phyloP scores from a whole-genome alignment of 768 basidiomycete genomes.

The Coprinopsis sp. region DNA sequence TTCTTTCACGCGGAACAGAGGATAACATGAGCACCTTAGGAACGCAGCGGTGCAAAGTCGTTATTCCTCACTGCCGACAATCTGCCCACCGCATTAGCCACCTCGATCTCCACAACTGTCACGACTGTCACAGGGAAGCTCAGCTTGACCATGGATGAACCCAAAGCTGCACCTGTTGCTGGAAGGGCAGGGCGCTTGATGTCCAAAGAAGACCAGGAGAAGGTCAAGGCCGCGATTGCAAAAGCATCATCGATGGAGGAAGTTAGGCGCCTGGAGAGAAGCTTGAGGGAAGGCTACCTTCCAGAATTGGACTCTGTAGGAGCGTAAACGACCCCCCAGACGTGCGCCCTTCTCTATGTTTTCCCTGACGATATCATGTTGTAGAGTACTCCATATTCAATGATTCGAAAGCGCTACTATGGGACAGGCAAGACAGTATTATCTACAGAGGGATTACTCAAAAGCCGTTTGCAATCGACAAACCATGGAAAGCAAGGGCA shows the following conservation, averaged over 20 bases:
- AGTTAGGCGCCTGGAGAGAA: constrained; percentile 77
- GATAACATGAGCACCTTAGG: constrained; percentile 39
- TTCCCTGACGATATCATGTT: background rate
- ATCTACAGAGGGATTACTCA: background rate
- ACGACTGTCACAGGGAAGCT: constrained; percentile 58
- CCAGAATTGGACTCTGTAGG: constrained; percentile 75
- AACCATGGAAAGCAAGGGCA: constrained; percentile 60
- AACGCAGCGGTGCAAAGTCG: constrained; percentile 67
- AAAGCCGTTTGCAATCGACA: constrained; percentile 59
- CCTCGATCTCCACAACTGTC: constrained; percentile 62
- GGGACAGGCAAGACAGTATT: background rate
- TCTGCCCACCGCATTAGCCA: constrained; percentile 74
- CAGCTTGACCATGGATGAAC: constrained; percentile 70
- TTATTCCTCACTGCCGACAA: constrained; percentile 81
- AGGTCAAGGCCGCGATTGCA: constrained; percentile 82
- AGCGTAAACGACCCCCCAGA: constrained; percentile 42
- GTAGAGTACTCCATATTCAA: constrained; percentile 9
- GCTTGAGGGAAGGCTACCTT: constrained; percentile 78
- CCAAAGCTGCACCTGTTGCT: constrained; percentile 49
- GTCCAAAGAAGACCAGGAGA: constrained; percentile 88
- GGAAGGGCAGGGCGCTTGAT: constrained; percentile 82
- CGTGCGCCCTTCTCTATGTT: constrained; percentile 1
- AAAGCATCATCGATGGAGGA: constrained; percentile 91
- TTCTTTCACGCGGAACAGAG: constrained; percentile 14
- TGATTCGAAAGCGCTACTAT: background rate